Conservation (phyloP, 345 rosid species). For the Sapria himalayana region DNA sequence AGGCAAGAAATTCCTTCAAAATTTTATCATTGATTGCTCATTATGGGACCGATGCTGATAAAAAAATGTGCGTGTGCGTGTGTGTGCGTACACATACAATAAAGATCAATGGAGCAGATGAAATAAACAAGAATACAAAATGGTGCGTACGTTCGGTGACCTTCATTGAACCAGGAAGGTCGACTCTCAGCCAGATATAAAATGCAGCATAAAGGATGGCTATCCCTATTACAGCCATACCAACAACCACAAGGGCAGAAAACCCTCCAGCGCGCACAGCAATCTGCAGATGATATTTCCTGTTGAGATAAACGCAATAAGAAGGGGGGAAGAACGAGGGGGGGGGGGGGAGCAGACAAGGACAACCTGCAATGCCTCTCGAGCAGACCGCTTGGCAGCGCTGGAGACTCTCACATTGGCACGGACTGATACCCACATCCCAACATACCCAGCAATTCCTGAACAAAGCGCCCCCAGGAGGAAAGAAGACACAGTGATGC, state of each 20-base stretch:
- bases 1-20: no score
- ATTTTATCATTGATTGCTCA: no score
- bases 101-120: no score
- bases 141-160: conserved; percentile 67
- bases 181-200: conserved; percentile 88
- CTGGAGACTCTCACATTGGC: conserved; percentile 98
- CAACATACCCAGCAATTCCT: conserved; percentile 88
- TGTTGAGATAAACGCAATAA: conserved; percentile 15
- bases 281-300: conserved; percentile 26
- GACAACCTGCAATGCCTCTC: conserved; percentile 96
- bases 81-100: no score
- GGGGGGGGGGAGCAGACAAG: no score
- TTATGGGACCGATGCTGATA: no score
- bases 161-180: conserved; percentile 66
- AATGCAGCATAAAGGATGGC: conserved; percentile 83
- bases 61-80: no score
- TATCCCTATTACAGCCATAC: conserved; percentile 94
- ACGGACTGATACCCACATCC: conserved; percentile 99
- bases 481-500: conserved; percentile 81
- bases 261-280: conserved; percentile 98
- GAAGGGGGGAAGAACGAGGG: no score
- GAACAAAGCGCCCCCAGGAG: conserved; percentile 91
- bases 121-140: conserved; percentile 10
- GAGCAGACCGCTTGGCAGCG: conserved; percentile 96
- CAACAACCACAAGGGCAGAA: conserved; percentile 95